phyloP scores from a whole-genome alignment of 257 asterid genomes.

The Pogostemon cablin region DNA sequence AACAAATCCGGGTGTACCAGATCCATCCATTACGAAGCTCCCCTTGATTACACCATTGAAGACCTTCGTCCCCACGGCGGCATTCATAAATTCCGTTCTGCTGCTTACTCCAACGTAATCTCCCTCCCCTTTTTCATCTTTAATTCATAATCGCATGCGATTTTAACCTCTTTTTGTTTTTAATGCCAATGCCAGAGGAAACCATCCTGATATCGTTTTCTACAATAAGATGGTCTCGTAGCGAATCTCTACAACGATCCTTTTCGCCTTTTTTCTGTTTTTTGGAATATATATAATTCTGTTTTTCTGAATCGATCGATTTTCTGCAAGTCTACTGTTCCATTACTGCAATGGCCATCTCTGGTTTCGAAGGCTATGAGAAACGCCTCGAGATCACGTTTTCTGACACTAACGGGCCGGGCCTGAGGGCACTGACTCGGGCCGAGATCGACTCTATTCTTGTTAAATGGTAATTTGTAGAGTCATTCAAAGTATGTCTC shows the following conservation, averaged over 20 bases:
- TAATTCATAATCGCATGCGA: not conserved
- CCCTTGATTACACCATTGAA: conserved; percentile 48
- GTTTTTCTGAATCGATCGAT: no score
- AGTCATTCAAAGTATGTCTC: no score
- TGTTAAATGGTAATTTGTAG: no score
- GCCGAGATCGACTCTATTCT: conserved; percentile 42
- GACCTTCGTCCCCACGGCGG: conserved; percentile 64
- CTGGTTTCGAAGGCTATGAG: conserved; percentile 58
- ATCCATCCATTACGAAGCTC: conserved; percentile 46
- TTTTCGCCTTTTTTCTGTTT: no score
- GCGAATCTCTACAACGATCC: not conserved
- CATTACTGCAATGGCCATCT: conserved; percentile 29
- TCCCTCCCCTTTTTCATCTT: not conserved
- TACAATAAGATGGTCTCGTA: not conserved
- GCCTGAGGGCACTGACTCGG: conserved; percentile 42
- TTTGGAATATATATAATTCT: not conserved
- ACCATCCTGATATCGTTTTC: conserved; percentile 17
- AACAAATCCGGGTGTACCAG: conserved; percentile 19
- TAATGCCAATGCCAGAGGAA: conserved; percentile 20
- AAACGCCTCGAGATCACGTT: conserved; percentile 50
- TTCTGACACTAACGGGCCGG: conserved; percentile 39
- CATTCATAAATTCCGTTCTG: conserved; percentile 50
- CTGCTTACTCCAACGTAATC: conserved; percentile 51
- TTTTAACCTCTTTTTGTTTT: not conserved
- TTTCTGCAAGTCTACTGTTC: not conserved